Evolutionary conservation across 352 stramenopile genomes (phyloP).

Genomic region (Salisapilia sapeloensis): DNA sequence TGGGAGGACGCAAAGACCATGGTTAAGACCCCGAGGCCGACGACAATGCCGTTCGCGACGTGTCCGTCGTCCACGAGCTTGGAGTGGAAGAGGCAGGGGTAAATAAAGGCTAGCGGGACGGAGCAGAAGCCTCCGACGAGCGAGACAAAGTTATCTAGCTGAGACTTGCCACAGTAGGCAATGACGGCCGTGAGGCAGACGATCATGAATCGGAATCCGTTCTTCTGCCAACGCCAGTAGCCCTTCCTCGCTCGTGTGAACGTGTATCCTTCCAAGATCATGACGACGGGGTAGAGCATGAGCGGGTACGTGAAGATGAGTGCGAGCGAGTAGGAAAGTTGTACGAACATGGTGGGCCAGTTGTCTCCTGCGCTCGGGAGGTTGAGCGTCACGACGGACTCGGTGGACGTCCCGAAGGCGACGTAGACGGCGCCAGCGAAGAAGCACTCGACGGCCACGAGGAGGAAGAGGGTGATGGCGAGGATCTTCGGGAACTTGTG

Average conservation of each 20-base stretch:
- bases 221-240: constrained; percentile 54
- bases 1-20: constrained; percentile 49
- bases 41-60: constrained; percentile 20
- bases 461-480: constrained; percentile 16
- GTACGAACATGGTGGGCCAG: constrained; percentile 35
- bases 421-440: constrained; percentile 39
- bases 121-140: constrained; percentile 58
- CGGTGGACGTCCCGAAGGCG: constrained; percentile 24
- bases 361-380: constrained; percentile 28
- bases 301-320: constrained; percentile 55
- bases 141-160: constrained; percentile 53
- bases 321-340: constrained; percentile 44
- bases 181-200: constrained; percentile 44
- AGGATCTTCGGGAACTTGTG: constrained; percentile 44
- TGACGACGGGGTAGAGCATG: constrained; percentile 54
- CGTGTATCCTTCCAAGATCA: constrained; percentile 48
- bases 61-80: constrained; percentile 24
- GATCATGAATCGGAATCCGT: constrained; percentile 36
- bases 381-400: constrained; percentile 45
- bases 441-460: constrained; percentile 30
- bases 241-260: constrained; percentile 26
- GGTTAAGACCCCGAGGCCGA: constrained; percentile 27
- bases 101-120: constrained; percentile 54
- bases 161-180: constrained; percentile 41
- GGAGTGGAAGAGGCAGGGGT: constrained; percentile 49